Evolutionary conservation across 2,329 filamentous ascomycete genomes (phyloP), one percentile per base, ranked within the genome.

Genomic region (Phyllosticta paracitricarpa): DNA sequence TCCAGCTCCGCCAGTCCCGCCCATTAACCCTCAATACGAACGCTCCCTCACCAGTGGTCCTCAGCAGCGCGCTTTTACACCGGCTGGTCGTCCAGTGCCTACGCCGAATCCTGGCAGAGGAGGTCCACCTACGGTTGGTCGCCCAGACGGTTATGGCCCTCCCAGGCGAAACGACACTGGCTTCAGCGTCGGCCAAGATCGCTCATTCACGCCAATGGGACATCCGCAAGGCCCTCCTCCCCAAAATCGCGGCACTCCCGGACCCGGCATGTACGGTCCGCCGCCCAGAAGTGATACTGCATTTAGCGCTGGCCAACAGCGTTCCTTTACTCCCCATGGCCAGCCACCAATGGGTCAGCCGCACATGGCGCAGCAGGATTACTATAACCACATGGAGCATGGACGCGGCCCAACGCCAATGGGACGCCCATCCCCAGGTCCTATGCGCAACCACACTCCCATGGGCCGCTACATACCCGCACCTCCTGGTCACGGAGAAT

Each of bases 401-500:
- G 56, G 64, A 66, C 40, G 66, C 69, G 5, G 67, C 68, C 17
- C 73, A 71, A 61, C 71, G 69, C 59, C 71, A 71, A 1, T 73
- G 68, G 59, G 63, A 71, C 58, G 68, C 67, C 62, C 67, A 68
- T 25, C 59, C 7, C 54, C 54, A 28, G 54, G 59, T n/a, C 60
- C 56, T 12, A 55, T 62, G 56, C 60, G 60, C 33, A 35, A 22
- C 30, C 58, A 62, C 56, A 62, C 60, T 19, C 54, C 54, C 22
- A 61, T 61, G 58, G 40, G 54, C 10, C 58, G 54, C 52, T 33
- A 48, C 28, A 57, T 22, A 8, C n/a, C 59, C 14, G 59, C 54
- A 4, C 59, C 59, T 9, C 52, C 59, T 5, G 54, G 54, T 22
- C 51, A 57, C 12, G 56, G 51, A 28, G 54, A 57, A 22, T 10